Evolutionary conservation across 176 grass and related monocot species (phyloP).

Genomic region (Avena eriantha): DNA sequence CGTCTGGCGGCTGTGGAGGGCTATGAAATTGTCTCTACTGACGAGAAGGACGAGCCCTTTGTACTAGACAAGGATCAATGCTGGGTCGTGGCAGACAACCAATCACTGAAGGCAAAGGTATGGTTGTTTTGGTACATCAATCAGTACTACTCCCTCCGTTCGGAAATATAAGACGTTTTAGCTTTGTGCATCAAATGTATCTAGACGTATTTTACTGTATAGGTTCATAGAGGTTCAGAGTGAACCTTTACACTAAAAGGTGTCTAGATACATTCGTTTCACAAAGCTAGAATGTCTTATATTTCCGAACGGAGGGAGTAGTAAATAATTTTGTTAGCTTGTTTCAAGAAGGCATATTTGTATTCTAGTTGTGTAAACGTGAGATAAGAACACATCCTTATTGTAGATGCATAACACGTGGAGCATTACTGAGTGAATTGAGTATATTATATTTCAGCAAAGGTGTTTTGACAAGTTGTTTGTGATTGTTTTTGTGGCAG

Average conservation of each 20-base stretch:
- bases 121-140: not conserved
- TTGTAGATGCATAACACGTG: not conserved
- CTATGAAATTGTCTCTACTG: slow-evolving; percentile 79
- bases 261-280: too few relatives aligned
- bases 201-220: too few relatives aligned
- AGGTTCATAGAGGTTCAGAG: too few relatives aligned
- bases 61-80: slow-evolving; percentile 84
- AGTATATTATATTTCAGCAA: not conserved
- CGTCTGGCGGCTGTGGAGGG: slow-evolving; percentile 83
- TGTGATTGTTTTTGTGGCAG: slow-evolving; percentile 48
- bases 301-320: not conserved
- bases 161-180: too few relatives aligned
- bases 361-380: not conserved
- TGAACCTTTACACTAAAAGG: too few relatives aligned
- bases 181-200: too few relatives aligned
- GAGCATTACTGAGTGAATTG: not conserved
- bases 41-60: slow-evolving; percentile 93
- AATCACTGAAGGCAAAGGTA: slow-evolving; percentile 82
- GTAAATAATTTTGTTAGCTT: slow-evolving; percentile 1
- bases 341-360: not conserved
- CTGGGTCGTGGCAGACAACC: slow-evolving; percentile 83
- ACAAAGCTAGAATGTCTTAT: too few relatives aligned
- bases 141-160: not conserved
- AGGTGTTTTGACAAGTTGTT: not conserved
- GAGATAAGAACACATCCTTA: not conserved